Percentiles rank a stretch among this genome's conserved stretches.
phyloP scores from a whole-genome alignment of 176 grass and related monocot species.

The Pontederia crassipes region DNA sequence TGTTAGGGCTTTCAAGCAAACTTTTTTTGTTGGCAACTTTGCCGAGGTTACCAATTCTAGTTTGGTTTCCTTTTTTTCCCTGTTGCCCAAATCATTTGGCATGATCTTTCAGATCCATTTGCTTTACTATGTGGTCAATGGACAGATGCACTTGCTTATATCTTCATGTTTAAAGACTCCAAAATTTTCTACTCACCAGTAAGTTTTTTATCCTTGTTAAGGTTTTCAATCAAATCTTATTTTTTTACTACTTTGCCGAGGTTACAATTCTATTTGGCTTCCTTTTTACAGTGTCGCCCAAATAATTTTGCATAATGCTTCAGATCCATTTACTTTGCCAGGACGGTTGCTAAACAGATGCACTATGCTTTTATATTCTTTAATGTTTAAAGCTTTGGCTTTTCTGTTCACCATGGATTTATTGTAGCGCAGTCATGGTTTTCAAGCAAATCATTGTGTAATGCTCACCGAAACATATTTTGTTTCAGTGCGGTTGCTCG shows the following conservation, averaged over 20 bases:
- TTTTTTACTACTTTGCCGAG: conserved; percentile 51
- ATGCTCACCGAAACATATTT: too few relatives aligned
- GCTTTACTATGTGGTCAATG: conserved; percentile 15
- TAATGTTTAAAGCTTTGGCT: too few relatives aligned
- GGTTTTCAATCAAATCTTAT: too few relatives aligned
- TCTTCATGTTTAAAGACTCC: neutral
- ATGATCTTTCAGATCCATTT: conserved; percentile 7
- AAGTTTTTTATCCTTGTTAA: neutral
- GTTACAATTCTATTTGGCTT: conserved; percentile 42
- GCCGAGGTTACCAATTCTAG: conserved; percentile 42
- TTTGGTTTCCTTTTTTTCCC: conserved; percentile 78
- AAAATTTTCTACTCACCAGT: neutral
- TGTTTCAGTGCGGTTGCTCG: too few relatives aligned
- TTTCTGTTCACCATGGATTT: too few relatives aligned
- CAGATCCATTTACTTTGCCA: neutral
- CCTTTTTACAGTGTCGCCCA: conserved; percentile 81
- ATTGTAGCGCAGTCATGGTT: too few relatives aligned
- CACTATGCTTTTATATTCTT: too few relatives aligned
- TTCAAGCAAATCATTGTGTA: too few relatives aligned
- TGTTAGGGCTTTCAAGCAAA: neutral
- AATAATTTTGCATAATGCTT: conserved; percentile 8
- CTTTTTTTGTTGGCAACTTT: conserved; percentile 34
- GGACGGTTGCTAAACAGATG: too few relatives aligned
- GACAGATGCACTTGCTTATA: conserved; percentile 21
- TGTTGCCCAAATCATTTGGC: conserved; percentile 45